Conservation (phyloP, 1,139 yeast genomes). For the Kazachstania sp. region DNA sequence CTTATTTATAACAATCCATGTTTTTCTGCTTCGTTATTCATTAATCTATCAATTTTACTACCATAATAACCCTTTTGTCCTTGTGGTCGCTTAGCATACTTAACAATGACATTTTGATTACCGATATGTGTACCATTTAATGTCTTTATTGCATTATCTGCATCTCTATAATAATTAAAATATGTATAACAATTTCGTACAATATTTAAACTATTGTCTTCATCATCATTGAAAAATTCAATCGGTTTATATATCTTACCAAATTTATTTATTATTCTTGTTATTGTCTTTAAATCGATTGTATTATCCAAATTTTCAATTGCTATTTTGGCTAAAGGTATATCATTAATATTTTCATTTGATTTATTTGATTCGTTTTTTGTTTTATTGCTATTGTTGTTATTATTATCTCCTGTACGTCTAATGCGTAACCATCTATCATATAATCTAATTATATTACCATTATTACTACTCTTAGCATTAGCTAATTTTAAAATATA, state of each 20-base stretch:
- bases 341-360: conserved; percentile 27
- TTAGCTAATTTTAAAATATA: conserved; percentile 57
- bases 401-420: conserved; percentile 35
- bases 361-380: conserved; percentile 1
- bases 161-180: conserved; percentile 54
- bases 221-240: conserved; percentile 34
- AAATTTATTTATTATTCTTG: conserved; percentile 57
- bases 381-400: conserved; percentile 16
- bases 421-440: conserved; percentile 59
- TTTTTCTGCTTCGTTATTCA: conserved; percentile 59
- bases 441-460: conserved; percentile 41
- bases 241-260: conserved; percentile 55
- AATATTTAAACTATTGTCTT: neutral
- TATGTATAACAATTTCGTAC: conserved; percentile 30
- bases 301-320: conserved; percentile 64
- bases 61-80: conserved; percentile 58
- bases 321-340: conserved; percentile 70
- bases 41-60: conserved; percentile 60
- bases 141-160: conserved; percentile 64
- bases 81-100: conserved; percentile 65
- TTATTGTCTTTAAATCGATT: conserved; percentile 53
- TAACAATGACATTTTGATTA: conserved; percentile 53
- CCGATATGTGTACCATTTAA: conserved; percentile 64
- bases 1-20: conserved; percentile 20
- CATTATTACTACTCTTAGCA: conserved; percentile 8